Evolutionary conservation across 805 yeast species (phyloP).

Genomic region (Metschnikowia sp.): DNA sequence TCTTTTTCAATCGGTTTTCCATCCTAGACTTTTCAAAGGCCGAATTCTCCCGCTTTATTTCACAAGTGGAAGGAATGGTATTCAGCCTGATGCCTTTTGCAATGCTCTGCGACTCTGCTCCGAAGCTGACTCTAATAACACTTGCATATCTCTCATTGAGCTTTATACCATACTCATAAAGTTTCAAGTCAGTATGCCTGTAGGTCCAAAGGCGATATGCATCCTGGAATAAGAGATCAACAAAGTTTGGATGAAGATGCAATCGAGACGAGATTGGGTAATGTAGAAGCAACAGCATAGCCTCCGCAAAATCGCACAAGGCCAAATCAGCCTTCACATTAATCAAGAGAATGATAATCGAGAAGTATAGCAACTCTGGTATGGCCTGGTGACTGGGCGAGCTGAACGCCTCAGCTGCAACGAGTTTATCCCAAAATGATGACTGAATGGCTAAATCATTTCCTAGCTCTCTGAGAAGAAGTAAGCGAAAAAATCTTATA

Average conservation of each 20-base stretch:
- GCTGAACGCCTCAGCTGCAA: constrained; percentile 22
- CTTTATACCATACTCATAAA: constrained; percentile 38
- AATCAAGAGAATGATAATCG: constrained; percentile 42
- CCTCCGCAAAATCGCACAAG: constrained; percentile 51
- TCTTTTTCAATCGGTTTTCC: constrained; percentile 47
- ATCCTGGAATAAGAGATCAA: constrained; percentile 29
- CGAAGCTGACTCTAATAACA: constrained; percentile 26
- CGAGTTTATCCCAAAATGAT: constrained; percentile 49
- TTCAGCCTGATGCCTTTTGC: neutral
- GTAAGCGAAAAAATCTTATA: constrained; percentile 47
- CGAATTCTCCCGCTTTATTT: constrained; percentile 17
- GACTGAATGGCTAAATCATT: constrained; percentile 30
- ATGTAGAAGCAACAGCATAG: constrained; percentile 46
- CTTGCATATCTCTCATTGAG: constrained; percentile 41
- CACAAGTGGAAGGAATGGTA: neutral
- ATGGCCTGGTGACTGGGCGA: constrained; percentile 14
- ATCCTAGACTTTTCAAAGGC: constrained; percentile 44
- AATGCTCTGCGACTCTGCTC: neutral
- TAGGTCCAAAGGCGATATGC: constrained; percentile 31
- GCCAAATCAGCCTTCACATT: constrained; percentile 43
- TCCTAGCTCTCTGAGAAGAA: constrained; percentile 49
- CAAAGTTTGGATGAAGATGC: constrained; percentile 17
- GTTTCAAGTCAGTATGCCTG: constrained; percentile 35
- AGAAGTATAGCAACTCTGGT: constrained; percentile 38
- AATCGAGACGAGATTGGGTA: constrained; percentile 37